A percentile compares a stretch with the other conserved stretches of the same genome.
Conservation (phyloP, 371 early-diverging fungal genomes). For the Lichtheimia ramosa region DNA sequence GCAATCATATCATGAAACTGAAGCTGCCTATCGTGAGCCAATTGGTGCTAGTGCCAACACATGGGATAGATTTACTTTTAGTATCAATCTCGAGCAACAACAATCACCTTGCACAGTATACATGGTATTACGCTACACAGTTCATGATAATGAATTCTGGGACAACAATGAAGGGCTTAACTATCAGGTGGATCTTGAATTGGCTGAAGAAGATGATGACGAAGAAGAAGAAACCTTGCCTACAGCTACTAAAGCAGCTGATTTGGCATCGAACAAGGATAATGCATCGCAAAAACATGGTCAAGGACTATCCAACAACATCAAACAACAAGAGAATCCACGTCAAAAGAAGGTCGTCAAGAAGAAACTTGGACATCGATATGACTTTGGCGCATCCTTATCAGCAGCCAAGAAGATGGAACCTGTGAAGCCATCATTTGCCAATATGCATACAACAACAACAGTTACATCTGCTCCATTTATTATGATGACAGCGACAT, state of each 20-base stretch:
- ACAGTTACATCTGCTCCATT: too few relatives aligned
- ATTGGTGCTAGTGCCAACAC: constrained; percentile 30
- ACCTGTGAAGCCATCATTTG: background rate
- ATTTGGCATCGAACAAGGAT: background rate
- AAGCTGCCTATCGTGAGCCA: constrained; percentile 54
- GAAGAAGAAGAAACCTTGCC: background rate
- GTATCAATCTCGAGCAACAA: constrained; percentile 12
- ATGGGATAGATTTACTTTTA: constrained; percentile 39
- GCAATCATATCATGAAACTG: constrained; percentile 59
- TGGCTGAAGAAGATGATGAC: constrained; percentile 1
- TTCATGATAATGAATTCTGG: constrained; percentile 71
- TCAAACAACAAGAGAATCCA: background rate
- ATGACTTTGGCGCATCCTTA: constrained; percentile 43
- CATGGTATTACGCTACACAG: constrained; percentile 45
- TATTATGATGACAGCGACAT: background rate
- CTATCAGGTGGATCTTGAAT: constrained; percentile 51
- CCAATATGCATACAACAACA: too few relatives aligned
- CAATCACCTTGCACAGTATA: constrained; percentile 14
- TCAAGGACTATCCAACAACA: background rate
- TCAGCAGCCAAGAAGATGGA: constrained; percentile 27
- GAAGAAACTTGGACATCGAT: constrained; percentile 34
- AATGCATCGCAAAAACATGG: background rate
- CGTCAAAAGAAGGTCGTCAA: constrained; percentile 9
- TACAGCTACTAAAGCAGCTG: background rate
- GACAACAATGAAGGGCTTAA: constrained; percentile 79